Evolutionary conservation across 805 yeast genomes (phyloP), one percentile per base, ranked within the genome.

Genomic region (Candida michaelii): DNA sequence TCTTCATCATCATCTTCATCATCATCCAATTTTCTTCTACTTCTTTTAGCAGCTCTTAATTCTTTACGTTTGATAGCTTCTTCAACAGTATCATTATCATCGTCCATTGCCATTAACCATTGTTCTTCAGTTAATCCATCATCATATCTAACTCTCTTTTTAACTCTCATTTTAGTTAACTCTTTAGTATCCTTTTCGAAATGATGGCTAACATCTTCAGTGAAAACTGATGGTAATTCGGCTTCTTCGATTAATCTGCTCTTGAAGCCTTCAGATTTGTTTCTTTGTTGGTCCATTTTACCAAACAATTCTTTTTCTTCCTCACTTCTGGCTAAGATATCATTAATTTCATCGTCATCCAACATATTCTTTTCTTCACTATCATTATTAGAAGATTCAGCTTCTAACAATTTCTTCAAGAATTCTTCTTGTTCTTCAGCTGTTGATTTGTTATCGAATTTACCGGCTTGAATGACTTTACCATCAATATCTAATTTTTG

Each of bases 41-140:
- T 51, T 78, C 65, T 47, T 65, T 65, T 65, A 47, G 63, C 48
- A 4, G 48, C 52, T 30, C 76, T 52, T 27, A 60, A 69, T 50
- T 74, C 76, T 52, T 79, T 80, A 38, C 82, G 65, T 42, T 59
- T 60, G 27, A 79, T 74, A 11, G 83, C 84, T 44, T 73, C 83
- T 50, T 80, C 85, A 18, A 79, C 79, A 1, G 77, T 63, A 48
- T 77, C 85, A 16, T 80, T 75, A 44, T 84, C 93, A 44, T 79
- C 80, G 59, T 85, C 93, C 73, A 85, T 77, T 1, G 88, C 88
- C 60, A 80, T 79, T 39, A 84, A 62, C 95, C 97, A 93, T 62
- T 91, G 97, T 55, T 88, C 97, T 59, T 93, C 99, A 5, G 95
- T 84, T 53, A 90, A 65, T 18, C 84, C 83, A 52, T 90, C 97